Evolutionary conservation across 352 stramenopile species (phyloP), one percentile per base, ranked within the genome.

Genomic region (Pythium vanterpoolii): DNA sequence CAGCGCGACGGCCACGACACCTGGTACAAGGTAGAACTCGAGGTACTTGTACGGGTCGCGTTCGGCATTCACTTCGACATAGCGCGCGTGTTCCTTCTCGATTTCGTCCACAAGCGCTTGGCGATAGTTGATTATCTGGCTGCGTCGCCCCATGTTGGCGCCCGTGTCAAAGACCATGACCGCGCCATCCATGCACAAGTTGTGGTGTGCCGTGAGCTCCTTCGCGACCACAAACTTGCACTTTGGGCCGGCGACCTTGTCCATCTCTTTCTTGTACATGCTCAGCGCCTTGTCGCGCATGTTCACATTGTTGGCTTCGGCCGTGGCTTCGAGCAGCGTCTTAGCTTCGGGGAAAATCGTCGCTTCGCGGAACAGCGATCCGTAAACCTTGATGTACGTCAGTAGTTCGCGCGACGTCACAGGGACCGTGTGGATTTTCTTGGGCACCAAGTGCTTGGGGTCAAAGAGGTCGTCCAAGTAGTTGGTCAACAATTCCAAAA

Each of bases 251-350:
- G 77, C 86, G 47, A 98, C 68, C 39, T 77, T 83, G 58, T 98
- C 95, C 95, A 99, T 98, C 60, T 95, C 78, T 13, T 89, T 81
- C 74, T 97, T 97, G 76, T 99, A 99, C 39, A 84, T 83, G 53
- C 75, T 62, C 51, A 95, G 56, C 28, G 82, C 83, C 66, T 93
- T 93, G 68, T 91, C 83, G 27, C 79, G 76, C 72, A 88, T 87
- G 77, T 99, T 99, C 34, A 92, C 79, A 68, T 99, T 99, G 81
- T 99, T 99, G 24, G 96, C 96, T 61, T 97, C 86, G 0, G 96
- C 94, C 7, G 97, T 99, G 6, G 97, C 97, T 60, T 98, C 95
- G 19, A 99, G 71, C 68, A 99, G 78, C 30, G 97, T 99, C 77
- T 97, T 97, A 4, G 97, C 96, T 68, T 99, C 93, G 0, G 97